A percentile compares a stretch with the other conserved stretches of the same genome.
These are phyloP conservation scores for Achaetomiella virescens DNA, from an alignment of 495 filamentous ascomycete species.

Conservation along the genomic window DNA sequence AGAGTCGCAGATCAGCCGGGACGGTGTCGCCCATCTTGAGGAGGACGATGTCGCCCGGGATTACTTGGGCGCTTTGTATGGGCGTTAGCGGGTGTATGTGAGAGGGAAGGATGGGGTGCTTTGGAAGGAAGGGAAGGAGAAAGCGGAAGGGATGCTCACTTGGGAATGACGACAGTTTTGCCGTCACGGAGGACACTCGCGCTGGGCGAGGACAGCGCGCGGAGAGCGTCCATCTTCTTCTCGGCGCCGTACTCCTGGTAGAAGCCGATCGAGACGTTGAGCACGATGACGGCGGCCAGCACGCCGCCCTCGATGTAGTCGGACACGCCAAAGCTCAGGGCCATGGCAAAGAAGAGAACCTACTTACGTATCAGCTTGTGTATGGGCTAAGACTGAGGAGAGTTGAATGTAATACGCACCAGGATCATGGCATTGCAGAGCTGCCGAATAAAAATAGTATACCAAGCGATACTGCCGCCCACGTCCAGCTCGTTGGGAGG, in stretches of 20 bases:
- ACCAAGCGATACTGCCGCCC: constrained; percentile 54
- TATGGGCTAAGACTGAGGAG: neutral
- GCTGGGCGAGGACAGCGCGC: constrained; percentile 70
- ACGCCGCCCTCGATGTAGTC: constrained; percentile 84
- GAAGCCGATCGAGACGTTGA: constrained; percentile 77
- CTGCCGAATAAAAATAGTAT: constrained; percentile 60
- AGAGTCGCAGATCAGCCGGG: constrained; percentile 67
- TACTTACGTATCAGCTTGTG: constrained; percentile 28
- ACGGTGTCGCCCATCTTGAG: constrained; percentile 81
- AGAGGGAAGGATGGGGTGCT: too few relatives aligned
- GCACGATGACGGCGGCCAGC: constrained; percentile 69
- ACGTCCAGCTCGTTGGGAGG: constrained; percentile 59
- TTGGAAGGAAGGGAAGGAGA: neutral
- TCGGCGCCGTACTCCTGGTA: constrained; percentile 79
- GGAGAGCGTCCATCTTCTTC: constrained; percentile 77
- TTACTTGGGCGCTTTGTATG: constrained; percentile 55
- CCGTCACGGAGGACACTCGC: constrained; percentile 73
- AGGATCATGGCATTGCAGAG: constrained; percentile 63
- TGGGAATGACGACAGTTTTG: constrained; percentile 54
- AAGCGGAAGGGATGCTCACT: constrained; percentile 28
- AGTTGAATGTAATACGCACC: constrained; percentile 33
- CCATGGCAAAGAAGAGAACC: constrained; percentile 82
- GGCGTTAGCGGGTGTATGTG: constrained; percentile 8
- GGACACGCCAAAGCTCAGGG: constrained; percentile 67
- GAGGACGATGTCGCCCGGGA: constrained; percentile 76